Base-by-base conservation (phyloP, 2,329 filamentous ascomycete genomes). In the Myriosclerotinia duriaeana region DNA sequence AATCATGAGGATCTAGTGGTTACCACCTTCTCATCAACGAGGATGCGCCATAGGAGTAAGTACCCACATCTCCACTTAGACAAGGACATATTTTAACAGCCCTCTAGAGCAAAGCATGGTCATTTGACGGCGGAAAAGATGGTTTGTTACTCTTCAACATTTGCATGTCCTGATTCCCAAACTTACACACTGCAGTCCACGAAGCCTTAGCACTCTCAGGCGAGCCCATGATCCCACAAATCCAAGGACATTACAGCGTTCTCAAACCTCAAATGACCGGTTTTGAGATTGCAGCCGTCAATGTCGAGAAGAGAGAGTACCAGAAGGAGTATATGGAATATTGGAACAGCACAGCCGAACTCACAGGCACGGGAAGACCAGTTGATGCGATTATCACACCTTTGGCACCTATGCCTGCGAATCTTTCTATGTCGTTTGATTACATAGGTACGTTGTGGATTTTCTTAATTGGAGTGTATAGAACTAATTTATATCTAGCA, bases 321-420 rank as follows among this genome's bases (percentile, higher is more conserved):
- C 84, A 87, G 71, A 84, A 83, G 67, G 76, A 79, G 22, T 89
- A 89, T 69, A 63, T 86, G 75, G 85, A 89, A 62, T 89, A 75
- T 66, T 75, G 72, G 74, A 76, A 75, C 64, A 67, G 64, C 15
- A 76, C 74, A 2, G 53, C 66, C 3, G 53, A 69, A 12, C 34
- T 72, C 20, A 71, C 71, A 7, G 72, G 72, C 3, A 70, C 70
- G 1, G 67, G 66, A 15, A 78, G 80, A 60, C 78, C 82, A 1
- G 84, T 88, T 0, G 87, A 89, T 71, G 83, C 81, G 0, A 72
- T 86, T 1, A 80, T 86, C 20, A 78, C 79, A 68, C 81, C 83
- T 0, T 71, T 84, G 11, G 81, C 82, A 1, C 82, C 84, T 72
- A 60, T 65, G 54, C 46, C 63, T 60, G 63, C 63, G 11, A 60